Evolutionary conservation across 1,139 yeast species (phyloP), one percentile per base, ranked within the genome.

Genomic region (Hyphopichia khmerensis): DNA sequence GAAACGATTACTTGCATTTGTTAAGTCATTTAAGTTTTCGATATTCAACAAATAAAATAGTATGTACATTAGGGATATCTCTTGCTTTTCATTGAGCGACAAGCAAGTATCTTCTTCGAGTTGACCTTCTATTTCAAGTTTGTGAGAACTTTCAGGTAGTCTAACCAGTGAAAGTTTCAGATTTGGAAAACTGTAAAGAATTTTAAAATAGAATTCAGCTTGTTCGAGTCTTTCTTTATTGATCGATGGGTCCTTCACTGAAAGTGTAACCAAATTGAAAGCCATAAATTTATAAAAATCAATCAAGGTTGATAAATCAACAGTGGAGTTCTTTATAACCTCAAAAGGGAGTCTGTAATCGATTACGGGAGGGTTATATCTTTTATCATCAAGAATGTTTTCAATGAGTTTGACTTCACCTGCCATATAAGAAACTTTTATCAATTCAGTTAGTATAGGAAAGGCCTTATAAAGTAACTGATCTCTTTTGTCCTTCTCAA

Each of bases 201-300:
- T 50, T 32, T 59, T 59, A 44, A 64, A 67, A 44, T 60, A 65
- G 1, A 51, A 33, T 17, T 61, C 59, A 2, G 74, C 72, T 37
- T 48, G 37, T 9, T 47, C 30, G 38, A 53, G 53, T 40, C 48
- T 57, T 2, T 37, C 33, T 15, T 37, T 39, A 8, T 27, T 29
- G 8, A 46, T 48, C 14, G 23, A 15, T 3, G 39, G 34, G 9
- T 21, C 27, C 29, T 42, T 43, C 9, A 61, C 36, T 1, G 69
- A 54, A 17, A 60, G 40, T 1, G 52, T 36, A 15, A 62, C 49
- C 40, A 63, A 51, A 42, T 65, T 67, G 47, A 63, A 67, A 3
- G 70, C 72, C 4, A 60, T 48, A 44, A 55, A 70, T 38, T 59
- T 57, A 45, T 65, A 69, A 43, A 48, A 69, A 37, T 58, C 49